Evolutionary conservation across 2,329 filamentous ascomycete species (phyloP), one percentile per base, ranked within the genome.

Genomic region (Fulvia fulva): DNA sequence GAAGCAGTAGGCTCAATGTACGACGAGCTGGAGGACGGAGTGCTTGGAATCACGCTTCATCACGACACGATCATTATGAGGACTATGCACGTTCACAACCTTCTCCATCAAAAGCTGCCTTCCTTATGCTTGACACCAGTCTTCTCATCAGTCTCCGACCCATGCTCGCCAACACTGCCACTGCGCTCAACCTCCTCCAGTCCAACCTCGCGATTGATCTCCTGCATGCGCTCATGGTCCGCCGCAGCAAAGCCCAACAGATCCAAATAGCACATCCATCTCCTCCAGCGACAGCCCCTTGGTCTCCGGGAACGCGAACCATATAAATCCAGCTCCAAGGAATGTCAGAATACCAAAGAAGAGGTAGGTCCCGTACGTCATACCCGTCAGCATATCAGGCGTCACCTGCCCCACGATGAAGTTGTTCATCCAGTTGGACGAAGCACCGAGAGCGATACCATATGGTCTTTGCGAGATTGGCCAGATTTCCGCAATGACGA

Each of bases 341-440:
- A 81, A 83, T 0, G 84, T 88, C 16, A 90, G 63, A 0, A 86
- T 56, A 0, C 87, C 87, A 58, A 90, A 90, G 14, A 90, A 75
- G 55, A 91, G 83, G 59, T 88, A 90, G 0, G 88, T 89, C 14
- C 87, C 87, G 60, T 88, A 90, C 14, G 78, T 82, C 54, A 90
- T 88, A 12, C 74, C 69, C 1, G 77, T 76, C 1, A 90, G 75
- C 82, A 90, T 86, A 58, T 87, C 82, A 0, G 87, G 87, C 0
- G 87, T 89, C 11, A 57, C 43, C 25, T 58, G 85, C 0, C 85
- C 87, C 23, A 90, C 84, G 54, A 88, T 79, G 60, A 62, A 61
- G 26, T 64, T 57, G 51, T 58, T 78, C 80, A 76, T 71, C 74
- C 75, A 77, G 62, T 77, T 77, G 7, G 65, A 69, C 6, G 68